Conservation (phyloP, 208 protist species). For the Zelonia costaricensis region DNA sequence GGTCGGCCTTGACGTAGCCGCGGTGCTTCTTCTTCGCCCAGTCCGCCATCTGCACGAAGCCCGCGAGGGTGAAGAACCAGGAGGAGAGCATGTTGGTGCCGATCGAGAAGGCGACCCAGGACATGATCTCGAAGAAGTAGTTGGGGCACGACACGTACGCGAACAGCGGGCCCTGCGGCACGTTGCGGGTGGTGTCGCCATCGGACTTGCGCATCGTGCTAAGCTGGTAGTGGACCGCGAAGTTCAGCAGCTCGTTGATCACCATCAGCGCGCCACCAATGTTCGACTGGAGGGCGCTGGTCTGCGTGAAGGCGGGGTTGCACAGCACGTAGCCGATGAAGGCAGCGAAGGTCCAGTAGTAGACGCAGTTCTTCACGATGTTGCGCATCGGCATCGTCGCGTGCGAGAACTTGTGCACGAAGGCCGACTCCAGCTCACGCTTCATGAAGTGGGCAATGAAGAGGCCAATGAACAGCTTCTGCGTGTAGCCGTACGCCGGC, state of each 20-base stretch:
- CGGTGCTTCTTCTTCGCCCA: conserved; percentile 90
- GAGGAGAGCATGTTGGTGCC: conserved; percentile 82
- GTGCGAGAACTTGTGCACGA: conserved; percentile 95
- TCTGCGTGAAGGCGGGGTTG: conserved; percentile 84
- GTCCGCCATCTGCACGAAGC: conserved; percentile 83
- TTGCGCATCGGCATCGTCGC: conserved; percentile 95
- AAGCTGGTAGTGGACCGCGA: conserved; percentile 89
- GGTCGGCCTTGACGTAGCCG: conserved; percentile 81
- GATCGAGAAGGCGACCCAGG: conserved; percentile 92
- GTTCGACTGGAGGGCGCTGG: conserved; percentile 46
- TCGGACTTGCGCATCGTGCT: conserved; percentile 83
- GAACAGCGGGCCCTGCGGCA: conserved; percentile 89
- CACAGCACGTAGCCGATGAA: conserved; percentile 92
- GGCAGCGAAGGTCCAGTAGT: conserved; percentile 95
- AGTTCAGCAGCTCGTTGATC: conserved; percentile 90
- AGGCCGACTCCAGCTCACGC: conserved; percentile 94
- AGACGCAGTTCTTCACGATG: conserved; percentile 95
- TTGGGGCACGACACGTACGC: conserved; percentile 94
- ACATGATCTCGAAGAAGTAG: conserved; percentile 95
- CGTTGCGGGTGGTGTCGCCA: conserved; percentile 66
- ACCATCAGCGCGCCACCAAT: conserved; percentile 54
- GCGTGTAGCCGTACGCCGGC: conserved; percentile 54
- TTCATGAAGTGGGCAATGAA: conserved; percentile 94
- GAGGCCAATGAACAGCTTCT: conserved; percentile 81
- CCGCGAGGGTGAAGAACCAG: conserved; percentile 81